A percentile compares a stretch with the other conserved stretches of the same genome.
Evolutionary conservation across 805 yeast genomes (phyloP).

Genomic region (Kodamaea lidongshanica): DNA sequence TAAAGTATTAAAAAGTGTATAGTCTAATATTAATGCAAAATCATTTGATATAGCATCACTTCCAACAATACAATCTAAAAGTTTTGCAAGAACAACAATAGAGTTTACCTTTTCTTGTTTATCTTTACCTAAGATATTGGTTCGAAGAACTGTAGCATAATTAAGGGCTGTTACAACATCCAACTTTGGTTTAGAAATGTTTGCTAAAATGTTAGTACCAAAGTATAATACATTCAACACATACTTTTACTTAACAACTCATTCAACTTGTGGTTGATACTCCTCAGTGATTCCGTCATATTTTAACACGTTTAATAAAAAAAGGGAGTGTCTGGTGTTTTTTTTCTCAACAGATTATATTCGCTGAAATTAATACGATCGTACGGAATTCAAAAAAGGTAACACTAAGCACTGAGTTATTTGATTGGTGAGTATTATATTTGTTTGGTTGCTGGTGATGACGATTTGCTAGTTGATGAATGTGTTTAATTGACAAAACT

Average conservation of each 20-base stretch:
- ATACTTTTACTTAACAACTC: slow-evolving; percentile 35
- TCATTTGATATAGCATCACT: slow-evolving; percentile 35
- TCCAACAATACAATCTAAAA: slow-evolving; percentile 39
- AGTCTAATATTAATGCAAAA: slow-evolving; percentile 33
- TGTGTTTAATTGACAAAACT: too few relatives aligned
- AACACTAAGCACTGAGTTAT: too few relatives aligned
- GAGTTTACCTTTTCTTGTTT: slow-evolving; percentile 48
- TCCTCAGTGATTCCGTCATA: slow-evolving; percentile 38
- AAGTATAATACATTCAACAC: slow-evolving; percentile 9
- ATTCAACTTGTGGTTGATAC: slow-evolving; percentile 39
- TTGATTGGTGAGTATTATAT: too few relatives aligned
- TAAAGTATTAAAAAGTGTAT: slow-evolving; percentile 33
- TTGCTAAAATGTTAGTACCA: slow-evolving; percentile 14
- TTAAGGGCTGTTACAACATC: slow-evolving; percentile 27
- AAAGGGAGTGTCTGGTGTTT: too few relatives aligned
- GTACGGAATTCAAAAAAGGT: too few relatives aligned
- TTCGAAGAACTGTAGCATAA: slow-evolving; percentile 33
- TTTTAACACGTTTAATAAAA: slow-evolving; percentile 5
- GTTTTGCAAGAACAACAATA: slow-evolving; percentile 48
- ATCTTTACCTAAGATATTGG: slow-evolving; percentile 40
- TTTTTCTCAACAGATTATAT: too few relatives aligned
- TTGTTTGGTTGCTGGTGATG: too few relatives aligned
- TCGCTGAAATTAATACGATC: too few relatives aligned
- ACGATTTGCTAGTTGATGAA: too few relatives aligned
- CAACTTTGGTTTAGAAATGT: slow-evolving; percentile 23